Evolutionary conservation across 2,329 filamentous ascomycete species (phyloP), one percentile per base, ranked within the genome.

Genomic region (Aspergillus quadrilineatus): DNA sequence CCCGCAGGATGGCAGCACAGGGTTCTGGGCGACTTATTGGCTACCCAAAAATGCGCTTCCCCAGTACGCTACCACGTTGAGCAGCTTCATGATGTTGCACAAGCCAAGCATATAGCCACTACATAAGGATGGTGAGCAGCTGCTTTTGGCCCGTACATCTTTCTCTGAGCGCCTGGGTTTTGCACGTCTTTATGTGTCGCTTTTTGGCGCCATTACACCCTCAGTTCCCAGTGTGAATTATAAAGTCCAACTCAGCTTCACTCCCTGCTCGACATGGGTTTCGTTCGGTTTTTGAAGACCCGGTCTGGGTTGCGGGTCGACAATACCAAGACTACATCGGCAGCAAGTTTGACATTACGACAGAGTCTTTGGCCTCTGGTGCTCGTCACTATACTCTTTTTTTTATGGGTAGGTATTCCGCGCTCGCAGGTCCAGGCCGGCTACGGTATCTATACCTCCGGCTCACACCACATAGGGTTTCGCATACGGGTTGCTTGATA

Each of bases 341-440:
- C 75, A 6, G 73, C 74, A 4, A 75, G 73, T 15, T 60, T 79
- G 6, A 78, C 76, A 9, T 60, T 78, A 45, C 67, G 73, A 41
- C 75, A 79, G 63, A 78, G 75, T 60, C 64, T 79, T 36, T 74
- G 69, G 61, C 77, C 77, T 4, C 66, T 79, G 49, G 66, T 70
- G 6, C 66, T 76, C 28, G 79, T 81, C 17, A 81, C 79, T 0
- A 72, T 78, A 26, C 67, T 81, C 12, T 81, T 81, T 67, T 80
- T 80, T 63, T 69, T 83, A 53, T 84, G 82, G 82, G 80, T 73
- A 62, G 6, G 30, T 14, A 36, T 8, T 30, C 4, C 1, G 3
- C 10, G n/a, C 29, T 22, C 8, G 8, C 22, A 9, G 10, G 14
- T 17, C 9, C 32, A 47, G 39, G 5, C 22, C 22, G 26, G 12